Base-by-base conservation (phyloP, 1,284 basidiomycete genomes). In the Omphalotus olearius region DNA sequence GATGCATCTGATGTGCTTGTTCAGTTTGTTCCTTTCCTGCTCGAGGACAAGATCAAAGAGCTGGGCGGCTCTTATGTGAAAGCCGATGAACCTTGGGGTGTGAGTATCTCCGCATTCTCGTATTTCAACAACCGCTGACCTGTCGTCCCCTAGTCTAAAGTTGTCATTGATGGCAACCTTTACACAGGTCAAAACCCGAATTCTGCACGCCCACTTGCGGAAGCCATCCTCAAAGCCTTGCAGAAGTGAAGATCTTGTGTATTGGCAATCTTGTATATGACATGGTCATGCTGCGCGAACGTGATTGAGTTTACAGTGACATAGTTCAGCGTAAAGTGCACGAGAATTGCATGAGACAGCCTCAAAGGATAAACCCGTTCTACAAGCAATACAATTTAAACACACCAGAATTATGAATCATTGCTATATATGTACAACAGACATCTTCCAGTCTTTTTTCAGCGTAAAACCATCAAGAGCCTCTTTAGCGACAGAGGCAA, bases 391-490 rank as follows among this genome's bases (percentile, higher is more conserved):
- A 33, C 30, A 33, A 33, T 33, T 3, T 33, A 13, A 33, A 33
- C 30, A 33, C 30, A 33, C 30, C 30, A 33, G 30, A 9, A 33
- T 33, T 33, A 33, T 33, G 30, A 33, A 33, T 33, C 13, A 33
- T 33, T 13, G 30, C 30, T 71, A 87, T 62, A 84, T 80, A 68
- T 82, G 88, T 47, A 74, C 76, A 52, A 93, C 88, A 49, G 76
- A 76, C 88, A 93, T 91, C 56, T 79, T 70, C 83, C 88, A 90
- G 41, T 81, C 87, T 60, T 87, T 86, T 71, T 91, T 90, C 55
- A 93, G 70, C 35, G 84, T 78, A 66, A 91, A 92, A 49, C 83
- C 85, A 64, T 92, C 78, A 56, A 93, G 65, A 6, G 85, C 89
- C 51, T 86, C 80, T 70, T 84, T 89, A 51, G 91, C 91, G 9